Evolutionary conservation across 306 rosid species (phyloP).

Genomic region (Cucumis melo): DNA sequence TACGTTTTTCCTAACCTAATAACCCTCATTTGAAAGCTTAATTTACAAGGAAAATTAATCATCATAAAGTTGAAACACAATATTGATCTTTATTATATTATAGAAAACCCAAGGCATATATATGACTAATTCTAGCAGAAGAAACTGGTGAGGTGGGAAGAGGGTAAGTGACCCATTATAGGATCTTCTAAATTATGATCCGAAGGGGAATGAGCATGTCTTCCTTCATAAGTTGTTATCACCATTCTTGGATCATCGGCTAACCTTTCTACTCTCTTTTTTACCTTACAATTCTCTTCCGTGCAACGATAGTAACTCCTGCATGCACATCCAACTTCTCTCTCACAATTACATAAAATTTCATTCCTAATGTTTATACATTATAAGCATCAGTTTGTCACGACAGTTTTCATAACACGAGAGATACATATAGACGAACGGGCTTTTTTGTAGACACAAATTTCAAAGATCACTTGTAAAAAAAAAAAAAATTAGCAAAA

Average conservation of each 20-base stretch:
- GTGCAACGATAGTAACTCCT: constrained; percentile 6
- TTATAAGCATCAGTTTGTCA: no score
- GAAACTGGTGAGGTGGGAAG: not conserved
- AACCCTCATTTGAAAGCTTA: not conserved
- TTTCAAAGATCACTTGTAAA: no score
- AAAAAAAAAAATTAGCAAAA: no score
- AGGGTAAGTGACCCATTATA: not conserved
- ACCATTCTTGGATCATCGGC: constrained; percentile 4
- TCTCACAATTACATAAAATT: no score
- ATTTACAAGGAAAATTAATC: not conserved
- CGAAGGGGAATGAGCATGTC: not conserved
- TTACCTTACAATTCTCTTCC: not conserved
- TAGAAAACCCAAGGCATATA: not conserved
- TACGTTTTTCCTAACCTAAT: not conserved
- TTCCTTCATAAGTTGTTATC: constrained; percentile 3
- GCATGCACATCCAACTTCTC: no score
- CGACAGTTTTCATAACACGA: no score
- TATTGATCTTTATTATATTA: not conserved
- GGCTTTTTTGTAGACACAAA: no score
- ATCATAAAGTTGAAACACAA: not conserved
- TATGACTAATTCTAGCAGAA: not conserved
- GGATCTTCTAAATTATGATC: not conserved
- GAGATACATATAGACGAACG: no score
- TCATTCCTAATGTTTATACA: no score
- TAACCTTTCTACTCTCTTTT: not conserved